Evolutionary conservation across 257 asterid genomes (phyloP), one percentile per base, ranked within the genome.

Genomic region (Nicotiana tomentosiformis): DNA sequence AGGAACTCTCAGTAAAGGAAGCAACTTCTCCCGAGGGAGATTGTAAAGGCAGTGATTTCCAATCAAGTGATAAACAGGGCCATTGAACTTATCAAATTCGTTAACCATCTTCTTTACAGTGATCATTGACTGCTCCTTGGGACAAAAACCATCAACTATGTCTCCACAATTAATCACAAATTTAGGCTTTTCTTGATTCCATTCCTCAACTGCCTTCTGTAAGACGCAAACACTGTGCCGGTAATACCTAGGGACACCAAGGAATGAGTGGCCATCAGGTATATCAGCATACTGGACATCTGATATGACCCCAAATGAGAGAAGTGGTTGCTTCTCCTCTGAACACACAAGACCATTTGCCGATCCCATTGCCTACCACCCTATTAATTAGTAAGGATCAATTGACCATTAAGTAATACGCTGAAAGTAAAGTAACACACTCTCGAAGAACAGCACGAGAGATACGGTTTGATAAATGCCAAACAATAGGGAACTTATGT

Each of bases 11-110:
- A 96, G 67, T 26, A 93, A 37, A 10, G 98, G 98, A 78, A 93
- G 97, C 82, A 96, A 70, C 18, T 88, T 84, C 67, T 93, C 95
- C 16, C 98, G 97, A 70, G 98, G 97, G 85, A 96, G 97, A 88
- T 96, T 96, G 88, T 96, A 96, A 35, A 96, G 98, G 86, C 98
- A 93, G 84, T 96, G 99, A 35, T 94, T 96, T n/a, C 99, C 99
- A 65, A 94, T 96, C 97, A 94, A 90, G 94, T 96, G 98, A 86
- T 91, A 90, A 15, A 89, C 93, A 0, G 97, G 93, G 65, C 99
- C 97, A n/a, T 86, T 29, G 82, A 88, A 94, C 53, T 23, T 70
- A 33, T 79, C 77, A 51, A 94, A 94, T 77, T 89, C 96, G 12
- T 84, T 43, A 57, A 88, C 85, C n/a, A 94, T 66, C 86, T 86